Evolutionary conservation across 257 asterid species (phyloP), one percentile per base, ranked within the genome.

Genomic region (Fraxinus quadrangulata): DNA sequence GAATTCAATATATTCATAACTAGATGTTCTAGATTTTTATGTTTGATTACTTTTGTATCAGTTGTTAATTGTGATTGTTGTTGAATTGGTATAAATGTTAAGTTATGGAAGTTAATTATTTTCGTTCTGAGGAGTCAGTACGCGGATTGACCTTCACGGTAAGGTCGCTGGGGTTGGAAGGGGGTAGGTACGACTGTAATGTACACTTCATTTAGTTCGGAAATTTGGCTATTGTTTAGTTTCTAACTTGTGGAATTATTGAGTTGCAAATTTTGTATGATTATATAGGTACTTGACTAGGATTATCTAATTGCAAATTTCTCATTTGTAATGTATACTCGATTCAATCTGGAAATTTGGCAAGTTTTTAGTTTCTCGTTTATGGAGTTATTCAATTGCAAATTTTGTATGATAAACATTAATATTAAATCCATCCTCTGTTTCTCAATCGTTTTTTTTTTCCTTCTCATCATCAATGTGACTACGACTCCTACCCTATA

Each of bases 351-450:
- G 67, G 71, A 31, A 31, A 61, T 56, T 17, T 73, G 37, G 30
- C 39, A n/a, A n/a, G n/a, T n/a, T n/a, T n/a, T n/a, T 51, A 71
- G 45, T 72, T 4, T 36, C 5, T 51, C 11, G 24, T 77, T 19
- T 4, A 7, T 67, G 30, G 14, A 19, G 19, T 51, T 70, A 30
- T 26, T 70, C 3, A 33, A 36, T 70, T 34, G 49, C 71, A 45
- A 47, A 30, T 39, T 51, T 19, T 5, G 0, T 61, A 45, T 65
- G 45, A 39, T 78, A 76, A 59, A 75, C 79, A 80, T 84, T 85
- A 73, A 81, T 34, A 69, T 77, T 84, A 84, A 76, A 80, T 47
- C 77, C 84, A 12, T 83, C 90, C 34, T 78, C 86, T 10, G 14
- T 92, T 65, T 85, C 73, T 72, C 82, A 19, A 70, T 61, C n/a